Conservation (phyloP, 306 rosid genomes). For the Gleditsia sinensis region DNA sequence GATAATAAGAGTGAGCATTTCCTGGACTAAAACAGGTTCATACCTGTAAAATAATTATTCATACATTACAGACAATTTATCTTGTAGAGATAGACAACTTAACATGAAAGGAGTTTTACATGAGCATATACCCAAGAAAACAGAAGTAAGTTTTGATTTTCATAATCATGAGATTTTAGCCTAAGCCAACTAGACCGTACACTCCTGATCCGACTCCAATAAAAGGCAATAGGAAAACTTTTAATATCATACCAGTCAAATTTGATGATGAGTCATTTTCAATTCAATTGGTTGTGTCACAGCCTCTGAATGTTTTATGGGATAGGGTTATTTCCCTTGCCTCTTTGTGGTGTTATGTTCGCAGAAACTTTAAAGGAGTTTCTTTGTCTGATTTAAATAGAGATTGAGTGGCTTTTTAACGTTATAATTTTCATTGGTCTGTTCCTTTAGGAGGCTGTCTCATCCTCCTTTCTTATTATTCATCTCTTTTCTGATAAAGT, state of each 20-base stretch:
- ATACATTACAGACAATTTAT: slow-evolving; percentile 5
- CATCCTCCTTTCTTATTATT: too few species aligned
- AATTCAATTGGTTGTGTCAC: slow-evolving; percentile 5
- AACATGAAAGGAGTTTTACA: neutral
- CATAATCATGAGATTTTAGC: neutral
- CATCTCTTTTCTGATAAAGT: too few species aligned
- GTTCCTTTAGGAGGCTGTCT: too few species aligned
- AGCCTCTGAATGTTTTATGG: too few species aligned
- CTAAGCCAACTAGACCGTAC: neutral
- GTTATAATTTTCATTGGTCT: too few species aligned
- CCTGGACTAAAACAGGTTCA: slow-evolving; percentile 82
- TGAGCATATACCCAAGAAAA: slow-evolving; percentile 11
- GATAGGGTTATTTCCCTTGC: too few species aligned
- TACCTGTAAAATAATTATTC: slow-evolving; percentile 53
- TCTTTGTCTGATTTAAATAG: too few species aligned
- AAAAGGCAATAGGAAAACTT: neutral
- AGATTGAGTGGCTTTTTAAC: too few species aligned
- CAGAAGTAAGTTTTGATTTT: neutral
- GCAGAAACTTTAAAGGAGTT: too few species aligned
- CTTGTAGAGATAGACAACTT: slow-evolving; percentile 1
- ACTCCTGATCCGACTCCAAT: slow-evolving; percentile 17
- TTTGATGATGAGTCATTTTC: neutral
- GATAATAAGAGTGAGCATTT: slow-evolving; percentile 91
- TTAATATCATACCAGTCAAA: neutral
- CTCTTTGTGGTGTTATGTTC: too few species aligned